Base-by-base conservation (phyloP, 2,329 filamentous ascomycete genomes). In the Acrocalymma vagum region DNA sequence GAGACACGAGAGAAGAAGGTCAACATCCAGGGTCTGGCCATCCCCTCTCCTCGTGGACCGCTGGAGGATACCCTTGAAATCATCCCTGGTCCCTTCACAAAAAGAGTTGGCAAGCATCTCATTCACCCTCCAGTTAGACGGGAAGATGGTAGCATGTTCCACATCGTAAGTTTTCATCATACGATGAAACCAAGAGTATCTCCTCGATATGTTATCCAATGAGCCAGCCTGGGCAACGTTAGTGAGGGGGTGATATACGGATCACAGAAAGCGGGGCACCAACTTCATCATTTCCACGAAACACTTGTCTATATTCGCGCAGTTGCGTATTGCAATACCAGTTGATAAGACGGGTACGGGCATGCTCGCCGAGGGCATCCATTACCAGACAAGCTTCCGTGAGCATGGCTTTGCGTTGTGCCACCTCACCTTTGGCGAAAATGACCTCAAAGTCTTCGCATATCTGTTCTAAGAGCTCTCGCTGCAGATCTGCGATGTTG, bases 251-350 rank as follows among this genome's bases (percentile, higher is more conserved):
- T 29, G 10, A 23, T 38, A 30, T 38, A 44, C n/a, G 33, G 18
- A 4, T 22, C 7, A 13, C 25, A 32, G 24, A 30, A 24, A 32
- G 20, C 27, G 38, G 42, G 41, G 33, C 24, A 42, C 51, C 8
- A 28, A 71, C 71, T 53, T 99, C 94, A 65, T 99, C 94, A 61
- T 94, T 97, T 24, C 93, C 93, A 26, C 92, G 83, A 71, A 99
- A 99, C 0, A 99, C 90, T 63, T 95, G 90, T 36, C 94, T 83
- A 66, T 99, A 99, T 73, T 99, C 94, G 33, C 94, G 83, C 53
- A 99, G 76, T 73, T 96, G 90, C 2, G 94, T 96, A 66, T 99
- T 99, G 73, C 95, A 91, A 68, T 99, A 99, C 94, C 94, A 99
- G 9, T 88, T 94, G 63, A 96, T 82, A 25, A 99, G 75, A 30